Evolutionary conservation across 768 basidiomycete species (phyloP), one percentile per base, ranked within the genome.

Genomic region (Trametes punicea): DNA sequence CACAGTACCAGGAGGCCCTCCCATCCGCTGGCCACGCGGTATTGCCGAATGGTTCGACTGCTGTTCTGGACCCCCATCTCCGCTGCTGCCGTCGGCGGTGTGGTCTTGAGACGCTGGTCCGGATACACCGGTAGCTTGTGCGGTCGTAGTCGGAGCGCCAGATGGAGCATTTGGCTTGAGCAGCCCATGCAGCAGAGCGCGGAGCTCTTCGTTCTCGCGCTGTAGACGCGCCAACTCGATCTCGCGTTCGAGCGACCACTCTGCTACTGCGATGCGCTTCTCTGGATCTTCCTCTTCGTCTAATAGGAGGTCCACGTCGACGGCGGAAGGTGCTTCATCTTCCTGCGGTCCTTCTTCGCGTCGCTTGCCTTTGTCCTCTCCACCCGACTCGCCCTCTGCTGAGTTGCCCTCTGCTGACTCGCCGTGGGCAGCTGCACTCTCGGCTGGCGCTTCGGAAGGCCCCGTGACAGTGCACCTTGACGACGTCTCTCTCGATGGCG

Each of bases 221-320:
- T 95, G 86, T 36, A 99, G 74, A 47, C 93, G 78, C 29, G 84
- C 81, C 2, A 99, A 82, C 73, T 99, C 96, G 65, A 85, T 87
- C 69, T 98, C 97, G 57, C 95, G 78, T 65, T 94, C 91, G 59
- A 99, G 70, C 1, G 90, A 85, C 75, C 85, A 81, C 57, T 96
- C 91, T n/a, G 80, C 76, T 2, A 66, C 69, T 30, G 68, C 73
- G 29, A 73, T 71, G 38, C 64, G 58, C 7, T 49, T 64, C 20
- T 72, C 71, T n/a, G 62, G 69, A 51, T 66, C 66, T 9, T 64
- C 60, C 26, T 69, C 69, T 1, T 65, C 61, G 10, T 62, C 63
- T 7, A 64, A 52, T 0, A 57, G 21, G 11, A 26, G 40, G 33
- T 57, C 59, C 49, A 44, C 20, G 9, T 52, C 50, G 18, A 20